Conservation (phyloP, 2,329 filamentous ascomycete genomes). For the Diaporthe humulicola region DNA sequence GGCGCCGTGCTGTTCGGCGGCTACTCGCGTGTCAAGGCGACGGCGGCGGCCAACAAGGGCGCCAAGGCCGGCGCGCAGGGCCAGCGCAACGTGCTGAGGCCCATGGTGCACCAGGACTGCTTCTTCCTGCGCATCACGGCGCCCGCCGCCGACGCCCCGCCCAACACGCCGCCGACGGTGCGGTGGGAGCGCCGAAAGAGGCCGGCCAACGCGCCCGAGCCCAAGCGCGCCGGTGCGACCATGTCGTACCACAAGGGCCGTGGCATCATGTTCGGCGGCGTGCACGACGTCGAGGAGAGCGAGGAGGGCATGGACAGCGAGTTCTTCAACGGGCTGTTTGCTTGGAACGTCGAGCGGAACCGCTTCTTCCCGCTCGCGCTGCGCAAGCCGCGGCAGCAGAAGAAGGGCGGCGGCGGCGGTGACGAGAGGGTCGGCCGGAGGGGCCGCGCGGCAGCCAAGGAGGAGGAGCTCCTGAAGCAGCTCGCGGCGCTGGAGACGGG, state of each 20-base stretch:
- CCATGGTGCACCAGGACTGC: constrained; percentile 93
- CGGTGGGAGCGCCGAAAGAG: constrained; percentile 95
- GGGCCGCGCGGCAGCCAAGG: constrained; percentile 87
- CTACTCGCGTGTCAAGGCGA: constrained; percentile 90
- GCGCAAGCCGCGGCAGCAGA: constrained; percentile 77
- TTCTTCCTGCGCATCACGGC: constrained; percentile 89
- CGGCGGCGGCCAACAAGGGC: constrained; percentile 71
- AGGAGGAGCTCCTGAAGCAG: constrained; percentile 90
- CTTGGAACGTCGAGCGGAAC: constrained; percentile 96
- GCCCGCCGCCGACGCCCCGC: constrained; percentile 75
- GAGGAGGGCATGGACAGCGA: constrained; percentile 97
- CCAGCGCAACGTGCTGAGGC: constrained; percentile 82
- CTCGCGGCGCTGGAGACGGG: constrained; percentile 87
- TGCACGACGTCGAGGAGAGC: constrained; percentile 91
- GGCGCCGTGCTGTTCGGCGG: constrained; percentile 94
- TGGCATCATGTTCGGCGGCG: constrained; percentile 93
- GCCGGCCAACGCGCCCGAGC: constrained; percentile 88
- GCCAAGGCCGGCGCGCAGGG: constrained; percentile 71
- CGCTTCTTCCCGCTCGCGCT: constrained; percentile 89
- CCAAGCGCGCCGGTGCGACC: constrained; percentile 86
- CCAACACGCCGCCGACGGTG: constrained; percentile 77
- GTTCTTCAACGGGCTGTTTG: constrained; percentile 93
- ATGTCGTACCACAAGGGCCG: constrained; percentile 96
- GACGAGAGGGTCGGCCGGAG: constrained; percentile 73
- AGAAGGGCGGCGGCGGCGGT: constrained; percentile 55